Evolutionary conservation across 306 rosid genomes (phyloP).

Genomic region (Ceratonia siliqua): DNA sequence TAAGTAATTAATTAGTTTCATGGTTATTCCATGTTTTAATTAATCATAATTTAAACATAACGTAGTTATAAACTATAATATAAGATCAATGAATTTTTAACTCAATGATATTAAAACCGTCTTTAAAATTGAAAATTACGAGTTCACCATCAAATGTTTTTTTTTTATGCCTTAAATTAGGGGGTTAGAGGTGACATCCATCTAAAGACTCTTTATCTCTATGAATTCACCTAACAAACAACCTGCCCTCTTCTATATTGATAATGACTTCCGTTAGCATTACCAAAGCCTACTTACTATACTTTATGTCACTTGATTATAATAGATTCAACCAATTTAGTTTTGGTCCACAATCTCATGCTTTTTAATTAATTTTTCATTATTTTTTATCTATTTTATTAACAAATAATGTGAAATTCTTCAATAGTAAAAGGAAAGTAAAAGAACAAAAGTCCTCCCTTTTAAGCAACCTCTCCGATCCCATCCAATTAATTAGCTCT

Average conservation of each 20-base stretch:
- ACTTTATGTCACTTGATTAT: constrained; percentile 43
- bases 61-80: no score
- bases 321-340: constrained; percentile 19
- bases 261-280: constrained; percentile 61
- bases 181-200: constrained; percentile 44
- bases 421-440: neutral
- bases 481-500: constrained; percentile 17
- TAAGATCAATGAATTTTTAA: no score
- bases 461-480: constrained; percentile 58
- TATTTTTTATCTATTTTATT: constrained; percentile 1
- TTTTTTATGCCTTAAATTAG: constrained; percentile 34
- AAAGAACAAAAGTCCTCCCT: constrained; percentile 33
- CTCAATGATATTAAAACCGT: no score
- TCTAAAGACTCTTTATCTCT: constrained; percentile 47
- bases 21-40: no score
- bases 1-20: no score
- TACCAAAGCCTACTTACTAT: constrained; percentile 38
- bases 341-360: constrained; percentile 70
- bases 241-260: constrained; percentile 73
- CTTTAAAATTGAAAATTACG: no score
- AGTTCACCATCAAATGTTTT: constrained; percentile 28
- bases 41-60: no score
- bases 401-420: constrained; percentile 29
- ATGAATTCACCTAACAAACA: constrained; percentile 67
- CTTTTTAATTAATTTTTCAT: constrained; percentile 18